Percentiles rank a stretch among this genome's conserved stretches.
These are phyloP conservation scores for Ascochyta lentis DNA, from an alignment of 2,329 filamentous ascomycete species.

Conservation along the genomic window DNA sequence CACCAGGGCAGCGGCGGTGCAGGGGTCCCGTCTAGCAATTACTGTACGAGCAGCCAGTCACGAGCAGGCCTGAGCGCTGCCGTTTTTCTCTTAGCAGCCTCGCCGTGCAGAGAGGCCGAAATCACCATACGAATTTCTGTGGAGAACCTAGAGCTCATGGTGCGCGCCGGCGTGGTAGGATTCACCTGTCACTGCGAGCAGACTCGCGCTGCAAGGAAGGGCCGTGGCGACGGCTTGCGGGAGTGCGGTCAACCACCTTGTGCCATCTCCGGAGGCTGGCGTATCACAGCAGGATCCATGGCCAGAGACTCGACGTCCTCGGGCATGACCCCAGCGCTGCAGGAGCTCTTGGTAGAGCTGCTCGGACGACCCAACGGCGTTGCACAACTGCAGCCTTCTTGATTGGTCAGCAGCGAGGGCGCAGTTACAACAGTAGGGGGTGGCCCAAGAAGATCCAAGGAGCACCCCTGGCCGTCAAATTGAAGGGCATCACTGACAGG, in stretches of 20 bases:
- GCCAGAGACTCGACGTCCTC: slow-evolving; percentile 7
- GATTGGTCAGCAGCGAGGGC: slow-evolving; percentile 21
- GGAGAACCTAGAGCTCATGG: slow-evolving; percentile 22
- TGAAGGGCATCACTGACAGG: not conserved
- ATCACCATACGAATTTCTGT: slow-evolving; percentile 30
- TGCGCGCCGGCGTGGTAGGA: slow-evolving; percentile 13
- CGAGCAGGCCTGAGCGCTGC: slow-evolving; percentile 15
- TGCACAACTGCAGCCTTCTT: slow-evolving; percentile 20
- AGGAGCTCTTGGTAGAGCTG: not conserved
- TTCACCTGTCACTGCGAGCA: slow-evolving; percentile 18
- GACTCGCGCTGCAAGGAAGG: slow-evolving; percentile 12
- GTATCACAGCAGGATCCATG: slow-evolving; percentile 5
- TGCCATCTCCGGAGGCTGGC: slow-evolving; percentile 13
- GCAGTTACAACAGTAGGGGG: not conserved
- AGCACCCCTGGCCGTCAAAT: slow-evolving; percentile 22
- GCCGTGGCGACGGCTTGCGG: slow-evolving; percentile 1
- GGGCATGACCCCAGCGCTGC: slow-evolving; percentile 8
- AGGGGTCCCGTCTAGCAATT: slow-evolving; percentile 16
- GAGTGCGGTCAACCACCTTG: not conserved
- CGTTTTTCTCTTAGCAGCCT: slow-evolving; percentile 15
- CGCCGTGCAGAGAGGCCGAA: slow-evolving; percentile 25
- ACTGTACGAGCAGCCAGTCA: slow-evolving; percentile 21
- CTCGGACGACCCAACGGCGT: slow-evolving; percentile 9
- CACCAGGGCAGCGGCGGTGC: slow-evolving; percentile 13
- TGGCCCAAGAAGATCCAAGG: slow-evolving; percentile 9